phyloP scores from a whole-genome alignment of 1,139 yeast species.

The Sugiyamaella pinicola region DNA sequence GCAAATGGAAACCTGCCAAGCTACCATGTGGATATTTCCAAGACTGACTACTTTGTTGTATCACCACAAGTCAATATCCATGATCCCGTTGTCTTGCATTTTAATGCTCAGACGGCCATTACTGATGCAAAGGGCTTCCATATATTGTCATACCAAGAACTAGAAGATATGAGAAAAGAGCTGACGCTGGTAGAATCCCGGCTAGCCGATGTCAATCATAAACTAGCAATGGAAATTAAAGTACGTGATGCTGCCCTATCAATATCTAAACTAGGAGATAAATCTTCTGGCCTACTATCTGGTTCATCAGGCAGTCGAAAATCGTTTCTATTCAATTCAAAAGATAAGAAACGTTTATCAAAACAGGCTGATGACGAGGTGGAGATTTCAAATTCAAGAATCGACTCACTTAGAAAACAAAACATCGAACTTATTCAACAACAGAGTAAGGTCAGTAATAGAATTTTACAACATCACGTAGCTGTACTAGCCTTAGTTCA shows the following conservation, averaged over 20 bases:
- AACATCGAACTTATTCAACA: slow-evolving; percentile 31
- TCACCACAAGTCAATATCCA: slow-evolving; percentile 34
- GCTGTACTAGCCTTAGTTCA: slow-evolving; percentile 41
- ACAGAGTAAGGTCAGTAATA: slow-evolving; percentile 30
- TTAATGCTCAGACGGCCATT: slow-evolving; percentile 39
- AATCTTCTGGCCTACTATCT: slow-evolving; percentile 14
- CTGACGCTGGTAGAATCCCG: slow-evolving; percentile 32
- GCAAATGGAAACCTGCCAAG: not conserved
- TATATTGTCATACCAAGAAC: slow-evolving; percentile 40
- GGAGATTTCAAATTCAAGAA: slow-evolving; percentile 34
- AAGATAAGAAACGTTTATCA: slow-evolving; percentile 36
- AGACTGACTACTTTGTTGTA: slow-evolving; percentile 31
- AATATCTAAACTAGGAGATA: slow-evolving; percentile 33
- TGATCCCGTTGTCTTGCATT: slow-evolving; percentile 36
- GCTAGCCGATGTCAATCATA: slow-evolving; percentile 35
- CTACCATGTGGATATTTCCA: slow-evolving; percentile 25
- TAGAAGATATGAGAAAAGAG: slow-evolving; percentile 37
- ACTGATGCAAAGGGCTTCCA: slow-evolving; percentile 38
- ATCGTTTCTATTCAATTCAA: slow-evolving; percentile 29
- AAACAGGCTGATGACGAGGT: slow-evolving; percentile 43
- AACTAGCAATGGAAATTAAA: slow-evolving; percentile 40
- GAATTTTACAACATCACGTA: slow-evolving; percentile 39
- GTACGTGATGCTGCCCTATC: slow-evolving; percentile 43
- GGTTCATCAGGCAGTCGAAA: slow-evolving; percentile 19
- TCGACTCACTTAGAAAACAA: slow-evolving; percentile 33